These are phyloP conservation scores for Cinnamomum micranthum DNA, from an alignment of 164 flowering plant species.

Conservation along the genomic window DNA sequence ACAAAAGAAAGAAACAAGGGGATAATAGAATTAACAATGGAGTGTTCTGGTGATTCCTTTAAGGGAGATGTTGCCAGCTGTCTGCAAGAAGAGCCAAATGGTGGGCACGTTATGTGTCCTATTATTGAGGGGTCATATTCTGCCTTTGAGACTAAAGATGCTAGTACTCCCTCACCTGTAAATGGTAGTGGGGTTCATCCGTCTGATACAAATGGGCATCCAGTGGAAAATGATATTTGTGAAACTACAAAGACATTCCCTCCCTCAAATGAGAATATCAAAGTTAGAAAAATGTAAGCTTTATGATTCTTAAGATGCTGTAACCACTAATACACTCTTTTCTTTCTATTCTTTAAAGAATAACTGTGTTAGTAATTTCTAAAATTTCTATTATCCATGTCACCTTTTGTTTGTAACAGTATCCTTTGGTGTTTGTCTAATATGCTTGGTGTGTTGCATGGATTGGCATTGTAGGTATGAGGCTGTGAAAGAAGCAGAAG, in stretches of 20 bases:
- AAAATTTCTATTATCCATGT: neutral
- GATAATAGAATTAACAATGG: constrained; percentile 13
- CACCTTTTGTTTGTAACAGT: neutral
- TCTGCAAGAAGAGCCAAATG: constrained; percentile 16
- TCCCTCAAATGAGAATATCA: constrained; percentile 20
- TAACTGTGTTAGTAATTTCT: neutral
- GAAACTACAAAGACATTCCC: constrained; percentile 21
- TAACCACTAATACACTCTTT: neutral
- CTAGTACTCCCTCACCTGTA: constrained; percentile 14
- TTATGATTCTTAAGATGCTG: constrained; percentile 1
- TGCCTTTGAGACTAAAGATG: constrained; percentile 14
- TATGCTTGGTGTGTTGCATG: neutral
- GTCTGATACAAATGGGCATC: constrained; percentile 14
- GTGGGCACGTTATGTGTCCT: constrained; percentile 13
- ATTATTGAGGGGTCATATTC: constrained; percentile 14
- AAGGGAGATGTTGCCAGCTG: constrained; percentile 3
- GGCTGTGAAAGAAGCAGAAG: constrained; percentile 25
- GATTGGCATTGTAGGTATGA: constrained; percentile 31
- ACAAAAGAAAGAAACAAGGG: constrained; percentile 20
- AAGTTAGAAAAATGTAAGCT: constrained; percentile 42
- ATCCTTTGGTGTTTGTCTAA: neutral
- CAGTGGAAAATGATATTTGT: neutral
- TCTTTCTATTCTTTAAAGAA: neutral
- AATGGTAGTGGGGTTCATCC: constrained; percentile 7
- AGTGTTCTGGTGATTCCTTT: constrained; percentile 3